Base-by-base conservation (phyloP, 106 monocot genomes). In the Platanthera zijinensis region DNA sequence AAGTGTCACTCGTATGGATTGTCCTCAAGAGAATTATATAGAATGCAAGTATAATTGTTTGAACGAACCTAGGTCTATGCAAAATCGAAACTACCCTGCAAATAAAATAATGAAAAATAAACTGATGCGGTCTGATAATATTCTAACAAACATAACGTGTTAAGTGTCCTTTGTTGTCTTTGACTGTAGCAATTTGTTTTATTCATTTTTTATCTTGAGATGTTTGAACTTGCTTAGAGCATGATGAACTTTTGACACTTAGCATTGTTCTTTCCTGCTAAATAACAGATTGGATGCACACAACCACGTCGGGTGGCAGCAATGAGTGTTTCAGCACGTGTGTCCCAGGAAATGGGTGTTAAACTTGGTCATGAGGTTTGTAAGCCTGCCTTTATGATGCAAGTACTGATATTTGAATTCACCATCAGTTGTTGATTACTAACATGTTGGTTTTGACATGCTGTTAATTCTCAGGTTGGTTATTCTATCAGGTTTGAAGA, bases 401-500 rank as follows among this genome's bases (percentile, higher is more conserved):
- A 70, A 47, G 5, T n/a, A n/a, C 48, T 48, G 45, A 70, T 48
- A 47, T 47, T 25, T 70, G 5, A 70, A 70, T 10, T 46, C 48
- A 70, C 12, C 8, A 48, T 17, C 15, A 48, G 14, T 70, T 17
- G 11, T 46, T 69, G 8, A 10, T 39, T 69, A 46, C 10, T 69
- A 45, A 69, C 69, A 30, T 4, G 9, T 63, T 22, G 4, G 69
- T 69, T 70, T 56, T 51, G 69, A 11, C 11, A 15, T 51, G 11
- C 39, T 81, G 14, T 57, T 52, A 72, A 75, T 78, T 4, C 46
- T n/a, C 77, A 95, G 95, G 95, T 97, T 69, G 96, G 93, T 21
- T 97, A 97, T 80, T 97, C 96, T 21, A 93, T 97, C 73, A 79
- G 96, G 50, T 97, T 97, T 91, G 96, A 97, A 78, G 96, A 97